Evolutionary conservation across 2,329 filamentous ascomycete species (phyloP).

Genomic region (Exophiala bonariae): DNA sequence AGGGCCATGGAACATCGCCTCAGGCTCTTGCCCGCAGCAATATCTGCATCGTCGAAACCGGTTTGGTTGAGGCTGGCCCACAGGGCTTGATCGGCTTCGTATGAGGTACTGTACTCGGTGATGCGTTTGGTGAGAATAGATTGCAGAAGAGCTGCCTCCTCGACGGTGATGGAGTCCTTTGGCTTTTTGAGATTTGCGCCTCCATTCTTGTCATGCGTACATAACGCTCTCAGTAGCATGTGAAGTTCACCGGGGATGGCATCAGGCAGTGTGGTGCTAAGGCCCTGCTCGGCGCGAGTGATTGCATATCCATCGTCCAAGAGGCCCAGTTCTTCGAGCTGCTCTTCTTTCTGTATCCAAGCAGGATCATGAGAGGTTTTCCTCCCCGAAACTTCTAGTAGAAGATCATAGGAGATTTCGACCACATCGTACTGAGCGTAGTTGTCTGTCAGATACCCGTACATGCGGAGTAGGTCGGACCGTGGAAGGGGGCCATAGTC

Average conservation of each 20-base stretch:
- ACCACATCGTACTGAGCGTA: conserved; percentile 80
- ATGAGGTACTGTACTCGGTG: conserved; percentile 53
- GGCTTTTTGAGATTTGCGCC: conserved; percentile 5
- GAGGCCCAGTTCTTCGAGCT: conserved; percentile 61
- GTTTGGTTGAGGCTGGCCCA: conserved; percentile 33
- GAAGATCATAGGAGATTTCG: conserved; percentile 66
- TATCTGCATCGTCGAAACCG: conserved; percentile 31
- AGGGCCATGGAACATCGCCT: conserved; percentile 59
- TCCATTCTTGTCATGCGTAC: conserved; percentile 4
- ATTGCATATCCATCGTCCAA: conserved; percentile 75
- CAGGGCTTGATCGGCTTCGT: conserved; percentile 52
- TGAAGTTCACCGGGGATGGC: conserved; percentile 41
- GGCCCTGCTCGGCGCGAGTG: conserved; percentile 29
- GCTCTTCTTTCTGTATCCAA: conserved; percentile 39
- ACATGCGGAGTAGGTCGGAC: conserved; percentile 77
- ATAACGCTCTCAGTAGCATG: conserved; percentile 38
- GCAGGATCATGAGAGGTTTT: conserved; percentile 33
- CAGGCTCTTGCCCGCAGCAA: too few relatives aligned
- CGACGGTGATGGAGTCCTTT: conserved; percentile 18
- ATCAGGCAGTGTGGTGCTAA: conserved; percentile 32
- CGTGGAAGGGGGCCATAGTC: conserved; percentile 85
- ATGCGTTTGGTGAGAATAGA: conserved; percentile 33
- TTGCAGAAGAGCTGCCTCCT: conserved; percentile 23
- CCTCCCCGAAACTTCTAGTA: conserved; percentile 47
- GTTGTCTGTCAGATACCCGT: conserved; percentile 80